Conservation (phyloP, 1,284 basidiomycete genomes). For the Leccinum griseonigrum region DNA sequence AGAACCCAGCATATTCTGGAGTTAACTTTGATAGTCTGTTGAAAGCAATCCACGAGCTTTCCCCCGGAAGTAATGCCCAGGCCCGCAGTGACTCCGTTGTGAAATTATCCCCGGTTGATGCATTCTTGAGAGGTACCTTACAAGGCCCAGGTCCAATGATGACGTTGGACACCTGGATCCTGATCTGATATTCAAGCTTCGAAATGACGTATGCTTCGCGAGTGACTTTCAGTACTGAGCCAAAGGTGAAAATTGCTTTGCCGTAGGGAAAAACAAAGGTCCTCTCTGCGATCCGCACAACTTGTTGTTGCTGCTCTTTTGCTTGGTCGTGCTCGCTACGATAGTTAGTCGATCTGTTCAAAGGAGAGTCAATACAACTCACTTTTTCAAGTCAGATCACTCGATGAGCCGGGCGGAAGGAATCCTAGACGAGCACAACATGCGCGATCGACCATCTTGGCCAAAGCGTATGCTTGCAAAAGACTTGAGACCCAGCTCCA, state of each 20-base stretch:
- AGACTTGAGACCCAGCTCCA: slow-evolving; percentile 67
- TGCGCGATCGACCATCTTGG: slow-evolving; percentile 76
- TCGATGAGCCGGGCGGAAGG: slow-evolving; percentile 68
- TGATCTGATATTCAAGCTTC: slow-evolving; percentile 76
- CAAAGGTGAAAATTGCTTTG: slow-evolving; percentile 85
- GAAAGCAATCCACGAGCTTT: slow-evolving; percentile 92
- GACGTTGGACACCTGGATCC: slow-evolving; percentile 68
- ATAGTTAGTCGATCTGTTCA: not conserved
- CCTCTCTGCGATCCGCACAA: slow-evolving; percentile 76
- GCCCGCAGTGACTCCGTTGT: slow-evolving; percentile 94
- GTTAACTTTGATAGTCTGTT: slow-evolving; percentile 86
- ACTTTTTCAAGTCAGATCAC: slow-evolving; percentile 62
- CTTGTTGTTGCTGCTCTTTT: slow-evolving; percentile 79
- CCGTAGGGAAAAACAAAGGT: slow-evolving; percentile 86
- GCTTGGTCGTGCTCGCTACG: slow-evolving; percentile 75
- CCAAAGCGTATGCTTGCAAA: slow-evolving; percentile 84
- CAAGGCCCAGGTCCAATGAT: slow-evolving; percentile 61
- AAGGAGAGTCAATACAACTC: slow-evolving; percentile 21
- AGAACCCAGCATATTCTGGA: slow-evolving; percentile 91
- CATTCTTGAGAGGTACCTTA: slow-evolving; percentile 65
- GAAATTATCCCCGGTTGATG: slow-evolving; percentile 92
- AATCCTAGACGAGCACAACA: slow-evolving; percentile 78
- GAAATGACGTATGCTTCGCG: slow-evolving; percentile 79
- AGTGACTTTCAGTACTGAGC: slow-evolving; percentile 66
- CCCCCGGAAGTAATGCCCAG: slow-evolving; percentile 78